phyloP scores from a whole-genome alignment of 192 early-diverging fungal species.

The Coemansia sp. region DNA sequence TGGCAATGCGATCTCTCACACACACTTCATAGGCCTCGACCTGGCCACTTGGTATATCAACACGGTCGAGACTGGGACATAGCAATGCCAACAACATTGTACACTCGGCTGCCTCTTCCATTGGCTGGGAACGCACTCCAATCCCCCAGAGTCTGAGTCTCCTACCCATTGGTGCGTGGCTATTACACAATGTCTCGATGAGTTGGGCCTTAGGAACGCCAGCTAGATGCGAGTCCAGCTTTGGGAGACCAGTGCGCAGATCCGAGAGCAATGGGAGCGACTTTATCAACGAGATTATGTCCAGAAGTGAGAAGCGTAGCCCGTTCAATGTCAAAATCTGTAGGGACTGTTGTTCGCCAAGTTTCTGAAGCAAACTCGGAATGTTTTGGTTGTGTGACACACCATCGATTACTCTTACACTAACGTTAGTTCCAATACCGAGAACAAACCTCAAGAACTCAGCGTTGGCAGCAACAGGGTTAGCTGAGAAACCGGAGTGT shows the following conservation, averaged over 20 bases:
- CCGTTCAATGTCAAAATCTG: neutral
- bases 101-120: neutral
- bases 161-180: neutral
- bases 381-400: neutral
- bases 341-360: neutral
- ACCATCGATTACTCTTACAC: neutral
- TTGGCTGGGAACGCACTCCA: neutral
- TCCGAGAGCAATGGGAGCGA: neutral
- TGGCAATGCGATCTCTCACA: neutral
- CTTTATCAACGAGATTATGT: neutral
- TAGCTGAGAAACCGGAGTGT: neutral
- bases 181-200: neutral
- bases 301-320: neutral
- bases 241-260: neutral
- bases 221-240: neutral
- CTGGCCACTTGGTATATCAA: neutral
- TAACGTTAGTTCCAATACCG: neutral
- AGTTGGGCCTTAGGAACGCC: neutral
- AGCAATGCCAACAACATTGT: neutral
- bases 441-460: neutral
- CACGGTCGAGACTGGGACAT: neutral
- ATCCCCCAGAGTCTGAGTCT: neutral
- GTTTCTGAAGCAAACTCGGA: neutral
- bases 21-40: neutral
- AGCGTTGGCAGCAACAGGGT: neutral